A percentile compares a stretch with the other conserved stretches of the same genome.
Conservation (phyloP, 768 basidiomycete species). For the Tylopilus rubrobrunneus region DNA sequence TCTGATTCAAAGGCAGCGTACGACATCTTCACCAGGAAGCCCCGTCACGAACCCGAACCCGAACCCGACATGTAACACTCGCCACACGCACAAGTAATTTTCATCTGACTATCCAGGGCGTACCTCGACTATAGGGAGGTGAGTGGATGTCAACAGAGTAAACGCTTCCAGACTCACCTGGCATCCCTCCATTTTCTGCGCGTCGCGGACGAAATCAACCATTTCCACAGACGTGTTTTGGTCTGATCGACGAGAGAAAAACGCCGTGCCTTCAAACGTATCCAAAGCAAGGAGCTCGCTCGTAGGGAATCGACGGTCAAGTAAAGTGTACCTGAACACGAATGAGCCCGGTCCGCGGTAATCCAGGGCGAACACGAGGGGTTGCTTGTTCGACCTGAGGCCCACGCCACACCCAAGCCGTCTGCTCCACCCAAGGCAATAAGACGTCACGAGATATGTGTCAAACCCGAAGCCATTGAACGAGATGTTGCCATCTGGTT, state of each 20-base stretch:
- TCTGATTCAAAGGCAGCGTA: no score
- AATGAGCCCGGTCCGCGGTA: not conserved
- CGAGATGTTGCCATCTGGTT: conserved; percentile 4
- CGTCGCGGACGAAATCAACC: conserved; percentile 1
- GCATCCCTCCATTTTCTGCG: not conserved
- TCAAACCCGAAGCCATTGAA: not conserved
- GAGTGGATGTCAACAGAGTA: no score
- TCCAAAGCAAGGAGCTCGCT: not conserved
- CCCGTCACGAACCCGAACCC: no score
- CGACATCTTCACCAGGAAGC: no score
- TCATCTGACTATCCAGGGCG: not conserved
- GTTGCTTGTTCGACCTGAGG: not conserved
- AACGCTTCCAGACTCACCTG: not conserved
- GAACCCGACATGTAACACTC: no score
- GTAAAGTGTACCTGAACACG: not conserved
- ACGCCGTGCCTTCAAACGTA: not conserved
- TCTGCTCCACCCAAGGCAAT: not conserved
- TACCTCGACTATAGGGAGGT: not conserved
- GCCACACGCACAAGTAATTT: not conserved
- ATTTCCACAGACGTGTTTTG: not conserved
- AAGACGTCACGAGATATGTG: not conserved
- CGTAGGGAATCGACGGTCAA: not conserved
- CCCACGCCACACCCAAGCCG: not conserved
- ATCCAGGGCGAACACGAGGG: not conserved
- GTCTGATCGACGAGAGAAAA: not conserved